Conservation (phyloP, 2,329 filamentous ascomycete species). For the Trichoderma brevicompactum region DNA sequence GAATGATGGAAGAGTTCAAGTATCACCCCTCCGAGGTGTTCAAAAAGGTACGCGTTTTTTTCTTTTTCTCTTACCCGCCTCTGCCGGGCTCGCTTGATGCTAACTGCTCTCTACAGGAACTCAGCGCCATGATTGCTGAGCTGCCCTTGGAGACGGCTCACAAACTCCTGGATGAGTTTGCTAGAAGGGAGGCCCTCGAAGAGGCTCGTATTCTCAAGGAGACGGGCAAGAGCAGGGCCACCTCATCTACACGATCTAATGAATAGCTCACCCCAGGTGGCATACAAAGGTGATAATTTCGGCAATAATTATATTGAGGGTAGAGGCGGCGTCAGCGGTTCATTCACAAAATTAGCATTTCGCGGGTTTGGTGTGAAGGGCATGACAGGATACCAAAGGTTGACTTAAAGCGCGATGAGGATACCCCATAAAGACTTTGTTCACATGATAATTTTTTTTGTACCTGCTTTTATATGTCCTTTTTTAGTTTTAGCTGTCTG, state of each 20-base stretch:
- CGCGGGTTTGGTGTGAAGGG: slow-evolving; percentile 25
- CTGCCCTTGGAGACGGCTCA: slow-evolving; percentile 20
- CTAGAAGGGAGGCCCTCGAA: slow-evolving; percentile 16
- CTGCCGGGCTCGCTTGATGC: not conserved
- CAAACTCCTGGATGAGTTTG: slow-evolving; percentile 24
- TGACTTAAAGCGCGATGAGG: slow-evolving; percentile 22
- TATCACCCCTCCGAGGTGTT: slow-evolving; percentile 10
- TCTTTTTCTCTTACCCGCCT: too few relatives aligned
- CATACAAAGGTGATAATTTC: slow-evolving; percentile 3
- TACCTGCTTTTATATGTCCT: not conserved
- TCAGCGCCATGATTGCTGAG: slow-evolving; percentile 19
- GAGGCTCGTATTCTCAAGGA: slow-evolving; percentile 20
- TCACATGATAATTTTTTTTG: slow-evolving; percentile 7
- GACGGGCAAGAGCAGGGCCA: slow-evolving; percentile 23
- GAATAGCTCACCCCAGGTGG: not conserved
- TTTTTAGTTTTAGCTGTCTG: not conserved
- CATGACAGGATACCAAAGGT: slow-evolving; percentile 23
- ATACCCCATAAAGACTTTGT: slow-evolving; percentile 24
- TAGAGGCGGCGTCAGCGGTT: slow-evolving; percentile 25
- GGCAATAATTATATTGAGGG: not conserved
- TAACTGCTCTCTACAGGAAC: slow-evolving; percentile 4
- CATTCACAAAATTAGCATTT: slow-evolving; percentile 24
- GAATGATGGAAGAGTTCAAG: slow-evolving; percentile 25
- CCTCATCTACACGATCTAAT: slow-evolving; percentile 19
- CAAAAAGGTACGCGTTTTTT: not conserved